These are phyloP conservation scores for Fusarium sp. DNA, from an alignment of 2,329 filamentous ascomycete species.

Conservation along the genomic window DNA sequence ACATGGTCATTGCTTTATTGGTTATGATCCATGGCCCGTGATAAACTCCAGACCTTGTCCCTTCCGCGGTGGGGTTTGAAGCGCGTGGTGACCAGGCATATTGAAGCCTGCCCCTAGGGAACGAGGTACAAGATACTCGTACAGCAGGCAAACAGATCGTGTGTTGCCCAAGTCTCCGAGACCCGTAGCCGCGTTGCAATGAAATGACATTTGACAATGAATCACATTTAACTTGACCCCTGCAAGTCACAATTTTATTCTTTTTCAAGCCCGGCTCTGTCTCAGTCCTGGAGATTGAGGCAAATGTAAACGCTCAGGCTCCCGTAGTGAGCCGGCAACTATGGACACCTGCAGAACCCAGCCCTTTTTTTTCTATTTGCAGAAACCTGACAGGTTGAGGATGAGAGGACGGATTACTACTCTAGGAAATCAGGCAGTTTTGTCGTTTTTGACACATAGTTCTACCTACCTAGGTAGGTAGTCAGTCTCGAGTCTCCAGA, in stretches of 20 bases:
- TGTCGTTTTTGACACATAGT: conserved; percentile 21
- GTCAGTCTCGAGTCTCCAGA: conserved; percentile 3
- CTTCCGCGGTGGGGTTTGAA: conserved; percentile 31
- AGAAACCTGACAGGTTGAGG: conserved; percentile 31
- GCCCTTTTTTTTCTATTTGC: conserved; percentile 30
- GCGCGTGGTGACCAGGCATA: conserved; percentile 22
- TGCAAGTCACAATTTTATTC: conserved; percentile 32
- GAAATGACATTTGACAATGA: neutral
- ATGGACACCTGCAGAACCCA: conserved; percentile 26
- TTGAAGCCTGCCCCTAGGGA: conserved; percentile 11
- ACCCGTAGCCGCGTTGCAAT: neutral
- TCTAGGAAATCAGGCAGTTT: conserved; percentile 29
- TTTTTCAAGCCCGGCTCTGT: conserved; percentile 8
- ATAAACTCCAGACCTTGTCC: conserved; percentile 17
- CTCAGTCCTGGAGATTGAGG: neutral
- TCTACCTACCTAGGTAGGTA: neutral
- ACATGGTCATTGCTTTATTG: conserved; percentile 41
- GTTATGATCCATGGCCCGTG: conserved; percentile 1
- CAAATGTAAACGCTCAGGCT: conserved; percentile 22
- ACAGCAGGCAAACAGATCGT: neutral
- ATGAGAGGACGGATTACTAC: conserved; percentile 18
- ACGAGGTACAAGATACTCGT: conserved; percentile 33
- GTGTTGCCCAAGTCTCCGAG: conserved; percentile 9
- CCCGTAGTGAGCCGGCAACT: conserved; percentile 16
- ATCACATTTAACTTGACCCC: conserved; percentile 23